Evolutionary conservation across 352 stramenopile species (phyloP).

Genomic region (Globisporangium viniferum): DNA sequence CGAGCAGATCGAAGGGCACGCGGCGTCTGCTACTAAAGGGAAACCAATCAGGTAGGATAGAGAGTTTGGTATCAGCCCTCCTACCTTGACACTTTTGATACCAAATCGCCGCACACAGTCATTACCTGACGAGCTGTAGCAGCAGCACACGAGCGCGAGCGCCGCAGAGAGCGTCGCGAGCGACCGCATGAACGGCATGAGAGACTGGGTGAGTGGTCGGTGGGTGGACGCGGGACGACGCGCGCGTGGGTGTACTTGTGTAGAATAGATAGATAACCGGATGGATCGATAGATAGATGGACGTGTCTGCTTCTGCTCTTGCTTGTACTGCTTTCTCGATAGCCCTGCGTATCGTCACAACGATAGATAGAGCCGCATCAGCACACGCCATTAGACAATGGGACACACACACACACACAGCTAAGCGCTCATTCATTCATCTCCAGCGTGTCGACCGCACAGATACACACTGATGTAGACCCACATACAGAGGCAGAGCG

Average conservation of each 20-base stretch:
- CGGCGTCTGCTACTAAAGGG: conserved; percentile 10
- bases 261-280: not conserved
- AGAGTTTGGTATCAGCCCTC: not conserved
- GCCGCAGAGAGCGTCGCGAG: not conserved
- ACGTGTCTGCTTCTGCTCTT: not conserved
- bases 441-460: too few species aligned
- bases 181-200: not conserved
- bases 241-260: not conserved
- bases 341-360: not conserved
- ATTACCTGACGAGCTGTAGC: conserved; percentile 4
- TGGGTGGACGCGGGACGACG: not conserved
- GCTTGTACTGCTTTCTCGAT: not conserved
- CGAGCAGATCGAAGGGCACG: conserved; percentile 36
- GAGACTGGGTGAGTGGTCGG: not conserved
- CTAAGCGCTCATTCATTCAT: not conserved
- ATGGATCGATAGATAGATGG: not conserved
- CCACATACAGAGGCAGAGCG: not conserved
- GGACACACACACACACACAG: not conserved
- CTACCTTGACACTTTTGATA: not conserved
- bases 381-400: not conserved
- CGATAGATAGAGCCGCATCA: not conserved
- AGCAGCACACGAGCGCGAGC: conserved; percentile 3
- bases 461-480: not conserved
- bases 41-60: not conserved
- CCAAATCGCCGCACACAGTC: not conserved